Evolutionary conservation across 2,329 filamentous ascomycete genomes (phyloP), one percentile per base, ranked within the genome.

Genomic region (Colletotrichum graminicola): DNA sequence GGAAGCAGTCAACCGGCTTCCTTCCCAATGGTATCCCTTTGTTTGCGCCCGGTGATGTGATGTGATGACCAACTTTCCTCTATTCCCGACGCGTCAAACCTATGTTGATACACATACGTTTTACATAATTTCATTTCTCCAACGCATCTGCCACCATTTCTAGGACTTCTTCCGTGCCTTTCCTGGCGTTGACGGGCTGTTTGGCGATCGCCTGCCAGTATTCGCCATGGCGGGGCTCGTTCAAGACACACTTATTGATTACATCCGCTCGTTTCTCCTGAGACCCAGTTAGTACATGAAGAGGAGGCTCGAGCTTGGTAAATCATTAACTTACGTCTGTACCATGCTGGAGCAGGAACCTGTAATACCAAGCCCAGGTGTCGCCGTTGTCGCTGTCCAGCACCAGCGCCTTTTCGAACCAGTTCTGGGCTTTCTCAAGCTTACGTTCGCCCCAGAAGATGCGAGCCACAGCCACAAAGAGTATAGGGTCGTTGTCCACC

Each of bases 291-390:
- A 69, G 66, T 54, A 34, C 26, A 45, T 32, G 4, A n/a, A 26
- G 2, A n/a, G 4, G 18, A 56, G 8, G 18, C 11, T 23, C 21
- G n/a, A n/a, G 3, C 11, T 6, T 34, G 23, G 26, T 10, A 16
- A 36, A 3, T 7, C 3, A 5, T 34, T 1, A 29, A 72, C 70
- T 64, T 43, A 73, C 71, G 16, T 94, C 92, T 6, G 94, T 98
- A 12, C 96, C 97, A 82, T 99, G 95, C 85, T 98, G 94, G 75
- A 91, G 80, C 74, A 98, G 79, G 80, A 98, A 99, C 81, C 95
- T 95, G 81, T 94, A 96, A 81, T 98, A 99, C 95, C 95, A 99
- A 26, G 94, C 95, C 97, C 97, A 99, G 14, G 91, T 93, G 83
- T 99, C 97, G 62, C 96, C 96, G 62, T 90, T 84, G 80, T 98